These are phyloP conservation scores for Ophiognomonia clavigignenti-juglandacearum DNA, from an alignment of 2,329 filamentous ascomycete species.

Conservation along the genomic window DNA sequence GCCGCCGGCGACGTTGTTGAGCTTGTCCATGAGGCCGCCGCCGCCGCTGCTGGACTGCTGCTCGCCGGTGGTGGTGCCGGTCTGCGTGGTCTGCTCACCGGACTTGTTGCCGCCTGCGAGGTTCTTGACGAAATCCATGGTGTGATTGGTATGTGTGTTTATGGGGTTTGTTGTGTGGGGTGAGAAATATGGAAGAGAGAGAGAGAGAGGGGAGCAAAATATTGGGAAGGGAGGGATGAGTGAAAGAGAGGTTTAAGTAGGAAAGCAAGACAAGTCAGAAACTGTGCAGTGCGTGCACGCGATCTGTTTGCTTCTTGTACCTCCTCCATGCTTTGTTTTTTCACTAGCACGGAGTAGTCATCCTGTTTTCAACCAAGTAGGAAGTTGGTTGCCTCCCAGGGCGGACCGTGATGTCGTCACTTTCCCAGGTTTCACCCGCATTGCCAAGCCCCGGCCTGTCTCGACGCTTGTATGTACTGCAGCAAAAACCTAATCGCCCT, in stretches of 20 bases:
- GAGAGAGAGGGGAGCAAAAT: neutral
- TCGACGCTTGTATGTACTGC: neutral
- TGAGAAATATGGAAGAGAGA: neutral
- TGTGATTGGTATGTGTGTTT: constrained; percentile 13
- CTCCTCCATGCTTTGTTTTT: too few relatives aligned
- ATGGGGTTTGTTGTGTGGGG: neutral
- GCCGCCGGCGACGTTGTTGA: constrained; percentile 69
- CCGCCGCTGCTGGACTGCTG: constrained; percentile 45
- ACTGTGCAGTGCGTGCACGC: too few relatives aligned
- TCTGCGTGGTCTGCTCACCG: constrained; percentile 20
- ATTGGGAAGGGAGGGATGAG: neutral
- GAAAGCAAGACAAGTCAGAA: neutral
- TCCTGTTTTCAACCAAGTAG: too few relatives aligned
- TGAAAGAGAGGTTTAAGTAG: neutral
- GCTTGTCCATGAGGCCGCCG: constrained; percentile 61
- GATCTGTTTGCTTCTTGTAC: neutral
- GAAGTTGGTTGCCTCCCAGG: neutral
- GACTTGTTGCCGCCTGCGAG: constrained; percentile 35
- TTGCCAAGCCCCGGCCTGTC: neutral
- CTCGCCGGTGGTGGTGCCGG: constrained; percentile 25
- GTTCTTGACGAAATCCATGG: constrained; percentile 54
- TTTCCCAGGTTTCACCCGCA: neutral
- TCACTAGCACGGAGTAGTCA: too few relatives aligned
- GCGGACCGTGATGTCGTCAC: constrained; percentile 14
- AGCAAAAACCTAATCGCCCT: neutral